These are phyloP conservation scores for Caloboletus inedulis DNA, from an alignment of 1,284 basidiomycete species.

Conservation along the genomic window DNA sequence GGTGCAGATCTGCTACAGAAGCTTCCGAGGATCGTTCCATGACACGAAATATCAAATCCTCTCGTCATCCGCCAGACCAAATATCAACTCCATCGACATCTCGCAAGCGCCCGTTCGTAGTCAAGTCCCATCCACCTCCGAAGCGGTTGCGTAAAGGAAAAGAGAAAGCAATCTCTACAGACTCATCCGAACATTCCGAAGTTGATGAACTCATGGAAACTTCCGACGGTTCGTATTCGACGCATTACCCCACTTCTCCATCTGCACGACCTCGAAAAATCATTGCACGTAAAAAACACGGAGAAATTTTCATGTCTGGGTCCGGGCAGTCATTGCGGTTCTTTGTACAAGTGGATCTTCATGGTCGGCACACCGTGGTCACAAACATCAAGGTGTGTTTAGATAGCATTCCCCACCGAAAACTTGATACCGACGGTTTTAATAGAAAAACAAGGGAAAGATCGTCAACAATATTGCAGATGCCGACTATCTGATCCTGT, in stretches of 20 bases:
- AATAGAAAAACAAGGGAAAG: constrained; percentile 60
- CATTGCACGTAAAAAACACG: constrained; percentile 19
- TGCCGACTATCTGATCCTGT: constrained; percentile 60
- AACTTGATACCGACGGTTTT: constrained; percentile 2
- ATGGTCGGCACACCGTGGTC: constrained; percentile 45
- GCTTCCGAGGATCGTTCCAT: constrained; percentile 9
- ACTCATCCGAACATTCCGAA: constrained; percentile 23
- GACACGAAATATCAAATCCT: constrained; percentile 3
- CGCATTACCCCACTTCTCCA: constrained; percentile 14
- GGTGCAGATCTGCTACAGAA: constrained; percentile 7
- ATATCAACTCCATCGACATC: constrained; percentile 10
- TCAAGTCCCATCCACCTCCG: constrained; percentile 18
- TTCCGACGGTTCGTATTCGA: constrained; percentile 13
- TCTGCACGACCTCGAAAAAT: constrained; percentile 14
- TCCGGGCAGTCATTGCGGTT: constrained; percentile 44
- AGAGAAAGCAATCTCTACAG: constrained; percentile 17
- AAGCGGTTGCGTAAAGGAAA: constrained; percentile 33
- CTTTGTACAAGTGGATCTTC: constrained; percentile 56
- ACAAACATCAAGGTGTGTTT: constrained; percentile 51
- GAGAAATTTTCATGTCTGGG: constrained; percentile 28
- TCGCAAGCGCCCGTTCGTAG: constrained; percentile 23
- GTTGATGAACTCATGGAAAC: constrained; percentile 7
- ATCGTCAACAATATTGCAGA: constrained; percentile 47
- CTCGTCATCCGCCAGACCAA: constrained; percentile 7
- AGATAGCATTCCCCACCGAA: not conserved